Base-by-base conservation (phyloP, 2,329 filamentous ascomycete genomes). In the Alternaria longipes region DNA sequence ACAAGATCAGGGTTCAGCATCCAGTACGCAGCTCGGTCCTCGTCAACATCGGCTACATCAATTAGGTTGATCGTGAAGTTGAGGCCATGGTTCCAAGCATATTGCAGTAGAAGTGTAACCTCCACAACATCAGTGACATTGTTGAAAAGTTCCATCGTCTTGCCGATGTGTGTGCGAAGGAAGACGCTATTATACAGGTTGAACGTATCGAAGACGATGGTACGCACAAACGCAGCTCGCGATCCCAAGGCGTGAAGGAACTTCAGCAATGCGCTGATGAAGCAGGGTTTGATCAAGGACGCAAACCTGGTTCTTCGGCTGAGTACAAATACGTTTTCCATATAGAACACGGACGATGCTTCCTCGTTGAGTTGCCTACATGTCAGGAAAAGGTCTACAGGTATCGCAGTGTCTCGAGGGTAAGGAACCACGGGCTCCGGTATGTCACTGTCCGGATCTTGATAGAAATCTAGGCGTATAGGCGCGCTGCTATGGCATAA, bases 331-430 rank as follows among this genome's bases (percentile, higher is more conserved):
- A 24, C 30, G 26, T 54, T 54, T 9, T 8, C 6, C 18, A 36
- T 34, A 12, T 54, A 54, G 28, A 54, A 54, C 1, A 54, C 9
- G 16, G 51, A 54, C 4, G 51, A 54, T 34, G 51, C 51, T 34
- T 54, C 51, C 11, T 9, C 16, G 26, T 44, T 44, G n/a, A 44
- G 22, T 11, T 54, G 51, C 7, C 38, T 38, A 11, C 14, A 54
- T 4, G 51, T 44, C 1, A 20, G 8, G 20, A 54, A 54, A 3
- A 54, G 18, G 4, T 26, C 8, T 8, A n/a, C 20, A 12, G 24
- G 26, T n/a, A 44, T 24, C 0, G 16, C 20, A 20, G 38, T 44
- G 16, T 22, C n/a, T 3, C 8, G 28, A 12, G 36, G n/a, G n/a
- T 32, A 44, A n/a, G 40, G 18, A 7, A 54, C 11, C 3, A 24